A percentile compares a stretch with the other conserved stretches of the same genome.
Evolutionary conservation across 2,329 filamentous ascomycete genomes (phyloP).

Genomic region (Bimuria novae-zelandiae): DNA sequence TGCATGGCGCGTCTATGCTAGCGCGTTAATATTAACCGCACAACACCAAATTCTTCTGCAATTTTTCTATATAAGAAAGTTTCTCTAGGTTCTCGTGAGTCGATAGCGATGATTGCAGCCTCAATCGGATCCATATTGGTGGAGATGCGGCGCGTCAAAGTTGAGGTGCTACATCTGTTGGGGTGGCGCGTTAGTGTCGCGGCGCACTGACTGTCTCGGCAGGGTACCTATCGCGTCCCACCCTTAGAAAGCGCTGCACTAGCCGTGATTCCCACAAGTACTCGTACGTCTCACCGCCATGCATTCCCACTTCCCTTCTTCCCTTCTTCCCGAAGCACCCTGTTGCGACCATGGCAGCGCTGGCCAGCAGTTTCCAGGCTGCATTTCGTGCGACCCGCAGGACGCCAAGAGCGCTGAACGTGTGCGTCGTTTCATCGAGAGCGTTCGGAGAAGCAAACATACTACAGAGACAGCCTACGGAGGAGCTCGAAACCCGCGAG

Average conservation of each 20-base stretch:
- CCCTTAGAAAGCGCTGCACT: slow-evolving; percentile 4
- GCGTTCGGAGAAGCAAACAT: slow-evolving; percentile 38
- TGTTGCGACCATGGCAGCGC: slow-evolving; percentile 13
- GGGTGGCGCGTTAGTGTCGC: too few species aligned
- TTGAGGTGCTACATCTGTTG: too few species aligned
- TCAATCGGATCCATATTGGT: too few species aligned
- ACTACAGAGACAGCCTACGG: background rate
- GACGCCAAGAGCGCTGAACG: slow-evolving; percentile 4
- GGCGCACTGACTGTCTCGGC: too few species aligned
- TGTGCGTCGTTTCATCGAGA: background rate
- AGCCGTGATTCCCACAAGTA: background rate
- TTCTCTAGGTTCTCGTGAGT: too few species aligned
- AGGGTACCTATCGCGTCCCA: slow-evolving; percentile 13
- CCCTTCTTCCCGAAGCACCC: background rate
- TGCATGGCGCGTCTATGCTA: too few species aligned
- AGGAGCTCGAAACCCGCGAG: background rate
- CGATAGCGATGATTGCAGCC: too few species aligned
- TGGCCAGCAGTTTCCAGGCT: slow-evolving; percentile 10
- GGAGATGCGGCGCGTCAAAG: too few species aligned
- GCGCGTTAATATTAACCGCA: too few species aligned
- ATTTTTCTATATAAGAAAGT: too few species aligned
- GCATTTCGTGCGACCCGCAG: slow-evolving; percentile 6
- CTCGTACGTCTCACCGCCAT: background rate
- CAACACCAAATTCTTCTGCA: too few species aligned
- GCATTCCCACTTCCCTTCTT: background rate